phyloP scores from a whole-genome alignment of 495 filamentous ascomycete genomes.

The Peziza echinospora region DNA sequence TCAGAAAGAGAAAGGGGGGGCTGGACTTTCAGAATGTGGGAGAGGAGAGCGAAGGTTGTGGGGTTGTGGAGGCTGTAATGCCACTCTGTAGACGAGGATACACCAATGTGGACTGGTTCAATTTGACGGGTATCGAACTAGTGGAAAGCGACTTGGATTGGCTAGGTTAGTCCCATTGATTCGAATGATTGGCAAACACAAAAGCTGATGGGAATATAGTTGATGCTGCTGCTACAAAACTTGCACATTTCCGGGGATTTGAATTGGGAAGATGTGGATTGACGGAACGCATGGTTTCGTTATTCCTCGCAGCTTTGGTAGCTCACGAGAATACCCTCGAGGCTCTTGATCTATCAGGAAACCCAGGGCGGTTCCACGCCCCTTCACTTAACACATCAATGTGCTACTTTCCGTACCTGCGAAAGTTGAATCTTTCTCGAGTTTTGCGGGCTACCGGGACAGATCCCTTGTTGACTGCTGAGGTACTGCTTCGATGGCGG shows the following conservation, averaged over 20 bases:
- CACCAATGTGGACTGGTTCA: slow-evolving; percentile 63
- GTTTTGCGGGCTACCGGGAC: slow-evolving; percentile 38
- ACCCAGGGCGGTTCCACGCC: slow-evolving; percentile 44
- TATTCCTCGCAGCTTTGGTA: slow-evolving; percentile 36
- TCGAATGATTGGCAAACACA: background rate
- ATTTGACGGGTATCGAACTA: slow-evolving; percentile 62
- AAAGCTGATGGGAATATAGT: slow-evolving; percentile 28
- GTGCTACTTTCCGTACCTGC: slow-evolving; percentile 43
- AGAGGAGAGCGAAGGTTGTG: slow-evolving; percentile 40
- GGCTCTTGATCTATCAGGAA: slow-evolving; percentile 52
- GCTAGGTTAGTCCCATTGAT: slow-evolving; percentile 20
- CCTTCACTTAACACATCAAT: slow-evolving; percentile 30
- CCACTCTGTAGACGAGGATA: slow-evolving; percentile 49
- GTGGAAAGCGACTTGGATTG: slow-evolving; percentile 57
- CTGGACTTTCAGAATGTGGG: slow-evolving; percentile 11
- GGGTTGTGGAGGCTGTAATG: slow-evolving; percentile 57
- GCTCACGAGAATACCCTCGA: slow-evolving; percentile 54
- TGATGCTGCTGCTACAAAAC: slow-evolving; percentile 39
- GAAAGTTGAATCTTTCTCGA: slow-evolving; percentile 50
- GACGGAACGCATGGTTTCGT: slow-evolving; percentile 33
- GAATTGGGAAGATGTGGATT: slow-evolving; percentile 63
- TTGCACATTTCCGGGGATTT: slow-evolving; percentile 52
- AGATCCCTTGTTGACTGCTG: slow-evolving; percentile 42
- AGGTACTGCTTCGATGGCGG: slow-evolving; percentile 48
- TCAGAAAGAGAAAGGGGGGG: slow-evolving; percentile 2